Evolutionary conservation across 495 filamentous ascomycete genomes (phyloP).

Genomic region (Tuber borchii): DNA sequence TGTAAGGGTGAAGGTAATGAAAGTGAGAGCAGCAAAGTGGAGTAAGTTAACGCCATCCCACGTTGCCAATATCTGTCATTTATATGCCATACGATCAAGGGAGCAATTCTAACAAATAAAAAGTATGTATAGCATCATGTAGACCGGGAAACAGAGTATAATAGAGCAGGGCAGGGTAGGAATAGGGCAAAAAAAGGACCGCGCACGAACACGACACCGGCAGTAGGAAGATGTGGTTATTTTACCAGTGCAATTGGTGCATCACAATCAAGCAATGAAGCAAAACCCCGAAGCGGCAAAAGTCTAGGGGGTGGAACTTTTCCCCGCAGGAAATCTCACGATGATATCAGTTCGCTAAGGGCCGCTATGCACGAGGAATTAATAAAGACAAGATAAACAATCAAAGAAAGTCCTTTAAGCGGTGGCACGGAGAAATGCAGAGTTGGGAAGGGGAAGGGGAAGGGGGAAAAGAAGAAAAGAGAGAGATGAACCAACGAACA

Average conservation of each 20-base stretch:
- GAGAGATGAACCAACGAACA: not conserved
- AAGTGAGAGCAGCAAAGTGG: not conserved
- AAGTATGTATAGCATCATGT: not conserved
- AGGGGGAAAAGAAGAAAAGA: not conserved
- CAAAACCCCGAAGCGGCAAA: not conserved
- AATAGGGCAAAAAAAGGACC: not conserved
- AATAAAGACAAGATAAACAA: not conserved
- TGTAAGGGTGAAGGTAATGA: not conserved
- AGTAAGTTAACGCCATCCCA: not conserved
- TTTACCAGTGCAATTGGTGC: not conserved
- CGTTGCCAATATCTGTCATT: not conserved
- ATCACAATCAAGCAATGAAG: not conserved
- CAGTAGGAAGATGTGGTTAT: not conserved
- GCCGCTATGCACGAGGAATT: conserved; percentile 1
- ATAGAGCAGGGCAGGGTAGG: not conserved
- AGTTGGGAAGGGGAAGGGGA: not conserved
- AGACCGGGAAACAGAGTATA: not conserved
- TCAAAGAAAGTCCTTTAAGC: not conserved
- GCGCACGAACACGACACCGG: not conserved
- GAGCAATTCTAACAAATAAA: not conserved
- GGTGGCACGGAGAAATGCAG: not conserved
- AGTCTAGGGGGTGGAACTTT: not conserved
- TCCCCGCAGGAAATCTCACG: not conserved
- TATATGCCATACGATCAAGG: not conserved
- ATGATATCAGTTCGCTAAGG: conserved; percentile 1